Evolutionary conservation across 768 basidiomycete species (phyloP).

Genomic region (Crassisporium funariophilum): DNA sequence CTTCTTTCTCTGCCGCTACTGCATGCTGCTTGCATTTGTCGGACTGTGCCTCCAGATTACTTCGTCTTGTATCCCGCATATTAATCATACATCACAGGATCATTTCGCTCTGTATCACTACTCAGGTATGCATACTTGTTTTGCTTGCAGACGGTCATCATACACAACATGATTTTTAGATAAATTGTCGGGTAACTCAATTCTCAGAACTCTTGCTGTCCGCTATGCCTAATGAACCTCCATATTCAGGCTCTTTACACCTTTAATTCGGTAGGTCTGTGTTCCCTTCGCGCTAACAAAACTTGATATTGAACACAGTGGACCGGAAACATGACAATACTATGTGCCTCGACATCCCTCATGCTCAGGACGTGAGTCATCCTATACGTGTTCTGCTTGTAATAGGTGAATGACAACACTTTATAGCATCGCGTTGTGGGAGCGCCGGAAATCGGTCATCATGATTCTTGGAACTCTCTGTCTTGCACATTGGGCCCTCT

Average conservation of each 20-base stretch:
- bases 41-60: constrained; percentile 66
- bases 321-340: constrained; percentile 66
- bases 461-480: constrained; percentile 54
- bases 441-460: constrained; percentile 53
- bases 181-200: constrained; percentile 58
- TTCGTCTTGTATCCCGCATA: no score
- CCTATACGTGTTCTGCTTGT: constrained; percentile 2
- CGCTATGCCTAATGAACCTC: no score
- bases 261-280: constrained; percentile 60
- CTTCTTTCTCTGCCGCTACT: constrained; percentile 73
- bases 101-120: constrained; percentile 54
- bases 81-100: constrained; percentile 41
- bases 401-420: not conserved
- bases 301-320: constrained; percentile 37
- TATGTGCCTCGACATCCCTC: constrained; percentile 66
- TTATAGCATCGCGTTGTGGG: constrained; percentile 69
- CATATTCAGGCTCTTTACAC: constrained; percentile 68
- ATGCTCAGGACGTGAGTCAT: constrained; percentile 66
- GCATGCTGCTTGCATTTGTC: constrained; percentile 65
- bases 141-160: constrained; percentile 10
- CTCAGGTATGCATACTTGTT: constrained; percentile 37
- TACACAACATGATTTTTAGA: constrained; percentile 33
- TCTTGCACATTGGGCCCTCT: constrained; percentile 64
- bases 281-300: not conserved
- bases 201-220: not conserved